A percentile compares a stretch with the other conserved stretches of the same genome.
These are phyloP conservation scores for Melastoma malabathricum DNA, from an alignment of 345 rosid species.

Conservation along the genomic window DNA sequence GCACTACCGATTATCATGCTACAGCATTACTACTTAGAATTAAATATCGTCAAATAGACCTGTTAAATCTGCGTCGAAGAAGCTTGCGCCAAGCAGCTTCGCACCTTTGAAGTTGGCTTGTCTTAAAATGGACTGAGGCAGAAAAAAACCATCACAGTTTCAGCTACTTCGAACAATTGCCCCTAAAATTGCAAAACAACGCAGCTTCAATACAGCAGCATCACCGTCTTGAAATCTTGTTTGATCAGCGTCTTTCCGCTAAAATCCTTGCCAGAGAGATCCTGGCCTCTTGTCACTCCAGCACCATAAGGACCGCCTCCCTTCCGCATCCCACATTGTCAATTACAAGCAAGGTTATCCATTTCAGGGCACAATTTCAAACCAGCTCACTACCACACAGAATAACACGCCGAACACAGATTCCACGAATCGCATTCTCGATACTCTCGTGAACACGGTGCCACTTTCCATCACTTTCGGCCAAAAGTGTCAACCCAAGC, in stretches of 20 bases:
- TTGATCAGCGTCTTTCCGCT: constrained; percentile 74
- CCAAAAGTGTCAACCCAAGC: no score
- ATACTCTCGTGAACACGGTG: no score
- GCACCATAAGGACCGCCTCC: constrained; percentile 93
- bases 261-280: constrained; percentile 72
- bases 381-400: no score
- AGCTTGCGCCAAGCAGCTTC: constrained; percentile 85
- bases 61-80: constrained; percentile 93
- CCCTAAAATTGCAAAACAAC: not conserved
- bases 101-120: constrained; percentile 90
- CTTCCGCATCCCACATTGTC: constrained; percentile 20
- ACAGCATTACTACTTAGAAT: no score
- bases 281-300: constrained; percentile 90
- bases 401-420: no score
- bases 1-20: no score
- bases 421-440: no score
- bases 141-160: not conserved
- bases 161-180: not conserved
- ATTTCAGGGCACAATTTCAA: no score
- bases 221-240: constrained; percentile 91
- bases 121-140: constrained; percentile 61
- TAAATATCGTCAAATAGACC: constrained; percentile 18
- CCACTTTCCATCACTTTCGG: no score
- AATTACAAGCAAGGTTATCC: not conserved
- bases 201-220: not conserved